Base-by-base conservation (phyloP, 306 rosid genomes). In the Begonia masoniana region DNA sequence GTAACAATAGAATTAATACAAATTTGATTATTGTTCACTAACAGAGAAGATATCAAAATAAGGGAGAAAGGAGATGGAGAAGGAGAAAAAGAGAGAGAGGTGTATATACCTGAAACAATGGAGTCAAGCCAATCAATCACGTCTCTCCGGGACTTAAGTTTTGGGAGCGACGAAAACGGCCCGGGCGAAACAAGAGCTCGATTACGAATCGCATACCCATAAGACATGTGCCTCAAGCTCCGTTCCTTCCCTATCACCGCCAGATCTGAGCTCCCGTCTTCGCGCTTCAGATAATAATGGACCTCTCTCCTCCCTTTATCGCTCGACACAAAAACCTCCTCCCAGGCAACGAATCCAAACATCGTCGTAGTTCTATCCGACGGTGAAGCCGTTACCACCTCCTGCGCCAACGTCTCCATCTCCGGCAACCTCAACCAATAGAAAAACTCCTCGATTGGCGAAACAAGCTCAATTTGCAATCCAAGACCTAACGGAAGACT, bases 101-200 rank as follows among this genome's bases (percentile, higher is more conserved):
- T 15, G 41, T 1, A 13, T 1, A 43, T 43, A 85, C 97, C 95
- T 74, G 94, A 70, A 69, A 80, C 64, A 4, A 88, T 43, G 3
- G 82, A 78, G 47, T 74, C 67, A 54, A 89, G 76, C 94, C 94
- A 89, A 69, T 82, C 87, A 15, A 83, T 15, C 50, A 80, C 97
- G 41, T 89, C 94, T 48, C 78, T 70, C 2, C 95, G 76, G 0
- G 94, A 85, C 64, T 79, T 85, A 62, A 85, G 94, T 72, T 81
- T 89, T 2, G 57, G 61, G 6, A 65, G 55, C 57, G 71, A 65
- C 0, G 57, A 17, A 47, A 17, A 59, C 2, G 66, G 49, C 13
- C 47, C 65, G 2, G 72, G 4, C 0, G 72, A 56, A 13, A 75
- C 59, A 11, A 61, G 59, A 26, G 35, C 35, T 26, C 71, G 68